Conservation (phyloP, 2,329 filamentous ascomycete genomes). For the Alternaria conjuncta region DNA sequence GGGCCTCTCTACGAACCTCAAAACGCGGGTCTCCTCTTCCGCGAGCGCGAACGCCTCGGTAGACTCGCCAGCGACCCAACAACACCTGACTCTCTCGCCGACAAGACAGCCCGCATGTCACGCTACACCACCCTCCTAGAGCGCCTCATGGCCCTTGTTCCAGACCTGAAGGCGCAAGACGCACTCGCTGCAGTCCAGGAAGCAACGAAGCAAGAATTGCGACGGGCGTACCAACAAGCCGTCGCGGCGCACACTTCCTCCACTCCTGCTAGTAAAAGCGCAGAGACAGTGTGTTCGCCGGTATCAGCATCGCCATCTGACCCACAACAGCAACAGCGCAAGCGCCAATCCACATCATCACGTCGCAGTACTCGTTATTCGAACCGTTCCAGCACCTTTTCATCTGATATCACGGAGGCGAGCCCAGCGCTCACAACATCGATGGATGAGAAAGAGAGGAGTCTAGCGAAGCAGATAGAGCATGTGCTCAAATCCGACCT, state of each 20-base stretch:
- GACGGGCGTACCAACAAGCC: slow-evolving; percentile 30
- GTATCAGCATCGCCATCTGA: neutral
- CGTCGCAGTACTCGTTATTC: slow-evolving; percentile 1
- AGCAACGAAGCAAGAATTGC: slow-evolving; percentile 29
- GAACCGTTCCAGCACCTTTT: slow-evolving; percentile 6
- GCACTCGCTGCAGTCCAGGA: slow-evolving; percentile 27
- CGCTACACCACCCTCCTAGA: slow-evolving; percentile 39
- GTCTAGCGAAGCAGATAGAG: slow-evolving; percentile 35
- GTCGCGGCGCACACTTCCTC: slow-evolving; percentile 9
- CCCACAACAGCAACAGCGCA: slow-evolving; percentile 4
- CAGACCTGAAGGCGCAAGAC: slow-evolving; percentile 27
- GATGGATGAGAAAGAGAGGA: neutral
- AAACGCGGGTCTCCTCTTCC: slow-evolving; percentile 33
- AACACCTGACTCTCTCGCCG: slow-evolving; percentile 24
- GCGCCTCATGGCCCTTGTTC: slow-evolving; percentile 36
- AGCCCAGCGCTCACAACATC: slow-evolving; percentile 1
- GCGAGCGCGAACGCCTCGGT: slow-evolving; percentile 36
- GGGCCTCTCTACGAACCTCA: slow-evolving; percentile 34
- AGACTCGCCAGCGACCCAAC: slow-evolving; percentile 24
- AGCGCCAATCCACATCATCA: slow-evolving; percentile 1
- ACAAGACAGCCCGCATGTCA: slow-evolving; percentile 37
- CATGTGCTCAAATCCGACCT: slow-evolving; percentile 31
- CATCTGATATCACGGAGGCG: neutral
- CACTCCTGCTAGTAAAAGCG: neutral
- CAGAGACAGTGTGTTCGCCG: neutral